Percentiles rank a stretch among this genome's conserved stretches.
These are phyloP conservation scores for Pseudogymnoascus sp. DNA, from an alignment of 2,329 filamentous ascomycete genomes.

Conservation along the genomic window DNA sequence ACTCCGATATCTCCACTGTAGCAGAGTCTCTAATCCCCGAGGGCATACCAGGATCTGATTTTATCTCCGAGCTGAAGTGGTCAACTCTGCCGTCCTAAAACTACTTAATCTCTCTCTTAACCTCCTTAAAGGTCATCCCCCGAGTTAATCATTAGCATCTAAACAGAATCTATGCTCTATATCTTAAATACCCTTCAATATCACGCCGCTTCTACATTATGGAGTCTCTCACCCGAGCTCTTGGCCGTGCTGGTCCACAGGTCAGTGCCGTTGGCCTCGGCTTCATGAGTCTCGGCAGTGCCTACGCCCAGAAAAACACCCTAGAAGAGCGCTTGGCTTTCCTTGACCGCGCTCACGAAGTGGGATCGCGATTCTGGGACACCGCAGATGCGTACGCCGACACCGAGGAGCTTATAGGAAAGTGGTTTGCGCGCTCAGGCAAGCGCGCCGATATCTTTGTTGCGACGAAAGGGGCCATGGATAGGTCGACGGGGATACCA, in stretches of 20 bases:
- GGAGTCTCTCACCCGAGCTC: neutral
- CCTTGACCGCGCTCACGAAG: slow-evolving; percentile 26
- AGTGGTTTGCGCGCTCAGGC: slow-evolving; percentile 38
- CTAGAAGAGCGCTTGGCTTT: neutral
- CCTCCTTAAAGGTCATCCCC: too few species aligned
- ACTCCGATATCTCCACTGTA: too few species aligned
- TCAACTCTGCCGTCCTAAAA: too few species aligned
- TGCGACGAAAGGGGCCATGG: slow-evolving; percentile 40
- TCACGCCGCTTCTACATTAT: too few species aligned
- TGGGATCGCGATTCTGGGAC: slow-evolving; percentile 23
- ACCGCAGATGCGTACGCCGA: slow-evolving; percentile 29
- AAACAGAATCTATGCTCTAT: too few species aligned
- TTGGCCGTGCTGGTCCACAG: neutral
- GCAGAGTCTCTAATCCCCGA: too few species aligned
- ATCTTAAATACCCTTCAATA: too few species aligned
- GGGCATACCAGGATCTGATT: too few species aligned
- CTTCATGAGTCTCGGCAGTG: neutral
- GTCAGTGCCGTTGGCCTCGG: neutral
- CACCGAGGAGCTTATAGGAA: slow-evolving; percentile 38
- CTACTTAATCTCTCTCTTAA: too few species aligned
- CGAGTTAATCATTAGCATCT: too few species aligned
- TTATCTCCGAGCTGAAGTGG: too few species aligned
- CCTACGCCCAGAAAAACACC: neutral
- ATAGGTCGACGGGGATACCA: slow-evolving; percentile 17
- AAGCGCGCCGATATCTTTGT: slow-evolving; percentile 41